Base-by-base conservation (phyloP, 75 land plant species). In the Larix kaempferi region DNA sequence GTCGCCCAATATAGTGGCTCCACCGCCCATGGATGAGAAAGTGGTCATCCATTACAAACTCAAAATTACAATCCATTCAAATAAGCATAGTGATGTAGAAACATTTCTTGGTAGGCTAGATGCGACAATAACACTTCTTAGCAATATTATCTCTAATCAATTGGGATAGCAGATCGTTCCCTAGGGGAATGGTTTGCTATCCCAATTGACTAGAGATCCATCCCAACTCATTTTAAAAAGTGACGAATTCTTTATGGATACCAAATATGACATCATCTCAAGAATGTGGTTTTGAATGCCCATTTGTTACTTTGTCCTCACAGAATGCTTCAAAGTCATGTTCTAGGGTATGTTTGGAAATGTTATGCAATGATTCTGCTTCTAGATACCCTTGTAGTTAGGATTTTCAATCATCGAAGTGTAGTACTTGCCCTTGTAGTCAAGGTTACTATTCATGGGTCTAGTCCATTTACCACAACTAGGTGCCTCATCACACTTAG, bases 171-270 rank as follows among this genome's bases (percentile, higher is more conserved):
- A 44, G 52, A 67, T 12, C 19, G 13, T 19, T 8, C 7, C 35
- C 72, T 7, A 21, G 8, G 8, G 44, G 13, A 69, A 8, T 5
- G 23, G 3, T n/a, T n/a, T n/a, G 8, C 23, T 69, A 39, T 8
- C n/a, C 72, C 14, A 39, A n/a, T n/a, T n/a, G n/a, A n/a, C n/a
- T n/a, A 22, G 23, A 13, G n/a, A 0, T 44, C 88, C 88, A 86
- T 8, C 88, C 88, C 44, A 86, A 83, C 75, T 86, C 88, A 61
- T 86, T 66, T 78, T 84, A 71, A 61, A 86, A 86, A 49, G 56
- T 57, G 0, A 66, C 33, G 4, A 81, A 69, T 7, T 86, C 86
- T 59, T 55, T 37, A n/a, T 58, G 80, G 37, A 16, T 74, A 19
- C 73, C 52, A 26, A 65, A 35, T 39, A 57, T 15, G 15, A 76